Base-by-base conservation (phyloP, 495 filamentous ascomycete species). In the Platismatia glauca region DNA sequence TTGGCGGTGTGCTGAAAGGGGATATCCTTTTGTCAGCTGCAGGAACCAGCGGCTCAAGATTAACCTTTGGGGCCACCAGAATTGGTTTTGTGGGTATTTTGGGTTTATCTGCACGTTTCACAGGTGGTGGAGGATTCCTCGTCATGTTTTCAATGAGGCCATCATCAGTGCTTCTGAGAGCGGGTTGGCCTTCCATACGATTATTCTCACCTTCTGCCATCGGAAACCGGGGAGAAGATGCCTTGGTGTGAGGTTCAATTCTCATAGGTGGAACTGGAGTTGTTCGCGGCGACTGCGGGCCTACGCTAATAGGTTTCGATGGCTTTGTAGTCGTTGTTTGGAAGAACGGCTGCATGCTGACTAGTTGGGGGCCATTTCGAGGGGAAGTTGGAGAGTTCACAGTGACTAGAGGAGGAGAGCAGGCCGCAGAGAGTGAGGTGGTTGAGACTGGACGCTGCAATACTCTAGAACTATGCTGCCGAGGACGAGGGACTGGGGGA, bases 1-100 rank as follows among this genome's bases (percentile, higher is more conserved):
- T 86, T 18, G 93, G 91, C 15, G 92, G 93, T 37, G 91, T 96
- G 72, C 79, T 92, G 69, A 98, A 97, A 0, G 94, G 93, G 8
- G 94, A 97, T 1, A 88, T 76, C 39, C 76, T 75, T n/a, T 82
- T 81, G 15, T 80, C 80, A 69, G 48, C 11, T 41, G 37, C 44
- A 22, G 67, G 29, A 33, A 55, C 15, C 15, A 57, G 4, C 12
- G 64, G 60, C 44, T 63, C 55, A 55, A 67, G 50, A 9, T 29
- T 61, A 16, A 52, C 24, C 35, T 58, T 61, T 24, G 34, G 39
- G 46, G 29, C 53, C 11, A 53, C 39, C 33, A 68, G 68, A 0
- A 72, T 67, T 0, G 79, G 80, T 67, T 79, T 81, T 0, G 75
- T 74, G 48, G 79, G 75, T 67, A 92, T 80, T 73, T 84, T 86